Evolutionary conservation across 352 stramenopile species (phyloP).

Genomic region (Pythium rhizo-oryzae): DNA sequence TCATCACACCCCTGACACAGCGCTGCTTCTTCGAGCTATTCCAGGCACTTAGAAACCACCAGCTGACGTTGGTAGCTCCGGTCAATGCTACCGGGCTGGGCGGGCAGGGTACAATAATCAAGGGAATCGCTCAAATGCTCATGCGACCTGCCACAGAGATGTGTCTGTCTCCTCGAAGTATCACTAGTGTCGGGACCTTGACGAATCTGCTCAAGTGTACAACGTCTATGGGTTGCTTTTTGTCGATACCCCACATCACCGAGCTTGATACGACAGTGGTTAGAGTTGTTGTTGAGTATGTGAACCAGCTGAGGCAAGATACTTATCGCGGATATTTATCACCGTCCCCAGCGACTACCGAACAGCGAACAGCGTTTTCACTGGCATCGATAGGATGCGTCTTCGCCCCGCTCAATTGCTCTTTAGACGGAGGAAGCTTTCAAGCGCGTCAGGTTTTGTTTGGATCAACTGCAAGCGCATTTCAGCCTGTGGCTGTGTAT

Average conservation of each 20-base stretch:
- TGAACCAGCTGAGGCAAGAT: conserved; percentile 18
- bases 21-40: conserved; percentile 54
- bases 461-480: background rate
- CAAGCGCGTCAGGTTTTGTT: background rate
- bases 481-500: conserved; percentile 16
- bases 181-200: background rate
- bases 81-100: conserved; percentile 4
- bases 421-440: background rate
- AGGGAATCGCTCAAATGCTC: conserved; percentile 36
- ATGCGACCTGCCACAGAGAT: conserved; percentile 40
- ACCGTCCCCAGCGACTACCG: background rate
- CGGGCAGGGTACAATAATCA: conserved; percentile 20
- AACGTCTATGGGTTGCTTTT: conserved; percentile 8
- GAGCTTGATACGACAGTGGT: background rate
- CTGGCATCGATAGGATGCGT: conserved; percentile 3
- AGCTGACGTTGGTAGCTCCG: conserved; percentile 36
- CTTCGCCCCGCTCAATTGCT: conserved; percentile 7
- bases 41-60: conserved; percentile 36
- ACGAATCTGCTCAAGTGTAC: conserved; percentile 7
- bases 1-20: conserved; percentile 54
- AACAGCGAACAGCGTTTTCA: background rate
- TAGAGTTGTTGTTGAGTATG: conserved; percentile 5
- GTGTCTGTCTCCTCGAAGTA: conserved; percentile 6
- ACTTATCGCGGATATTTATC: background rate
- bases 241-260: conserved; percentile 3